Base-by-base conservation (phyloP, 306 rosid genomes). In the Trichosanthes cucumerina region DNA sequence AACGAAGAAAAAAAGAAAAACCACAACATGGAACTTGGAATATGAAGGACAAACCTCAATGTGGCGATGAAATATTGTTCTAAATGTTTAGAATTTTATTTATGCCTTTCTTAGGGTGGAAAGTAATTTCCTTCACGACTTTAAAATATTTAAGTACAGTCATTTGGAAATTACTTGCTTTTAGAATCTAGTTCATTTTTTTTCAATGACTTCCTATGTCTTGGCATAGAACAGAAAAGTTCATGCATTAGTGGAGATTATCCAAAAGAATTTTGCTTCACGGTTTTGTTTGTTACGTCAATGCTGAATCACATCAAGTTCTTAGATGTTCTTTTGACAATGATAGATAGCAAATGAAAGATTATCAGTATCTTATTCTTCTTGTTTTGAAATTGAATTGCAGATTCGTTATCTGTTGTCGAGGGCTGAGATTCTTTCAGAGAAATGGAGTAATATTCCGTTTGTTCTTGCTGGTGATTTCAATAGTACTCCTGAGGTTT, bases 381-480 rank as follows among this genome's bases (percentile, higher is more conserved):
- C 9, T 19, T 41, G 81, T 49, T 31, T 70, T 52, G 62, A 73
- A 84, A 84, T 57, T 63, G 54, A 63, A 56, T 79, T 76, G 66
- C 87, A 93, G 98, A 85, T 93, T 76, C 98, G 93, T 66, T 78
- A 79, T 77, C 91, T 93, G 85, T 79, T 86, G 34, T 89, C 93
- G 79, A 89, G 88, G 88, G 94, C 96, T 36, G 85, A 84, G 58
- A 34, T 60, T 38, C 94, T 93, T 70, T 90, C 96, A 34, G 66
- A 84, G 84, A 93, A 85, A 88, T 93, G 98, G 98, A 88, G 86
- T 24, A 87, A 89, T 83, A 81, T 89, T 72, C 93, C 98, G 19
- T 79, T 90, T 80, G 85, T 93, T 78, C 97, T 93, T 57, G 91
- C 92, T 75, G 94, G 98, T 77, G 97, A 92, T 86, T 93, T 92